Evolutionary conservation across 129 eudicot species (phyloP), one percentile per base, ranked within the genome.

Genomic region (Pittosporum tobira): DNA sequence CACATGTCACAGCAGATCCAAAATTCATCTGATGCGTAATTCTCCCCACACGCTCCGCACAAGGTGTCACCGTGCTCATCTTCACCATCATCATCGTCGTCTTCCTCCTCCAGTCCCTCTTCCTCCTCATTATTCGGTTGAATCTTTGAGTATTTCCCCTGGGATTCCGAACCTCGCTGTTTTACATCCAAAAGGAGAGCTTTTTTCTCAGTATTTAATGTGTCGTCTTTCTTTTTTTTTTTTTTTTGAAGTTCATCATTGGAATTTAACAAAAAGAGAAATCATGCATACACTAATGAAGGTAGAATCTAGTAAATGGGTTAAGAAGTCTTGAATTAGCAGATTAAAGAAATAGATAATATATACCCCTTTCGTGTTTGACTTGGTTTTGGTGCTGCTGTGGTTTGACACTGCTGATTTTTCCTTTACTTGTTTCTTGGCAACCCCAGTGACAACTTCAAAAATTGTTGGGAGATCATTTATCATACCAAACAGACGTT

Each of bases 1-100:
- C 94, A 85, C 27, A 70, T 48, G 59, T 85, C 88, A n/a, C 95
- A 85, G 26, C 87, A 81, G n/a, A 86, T 86, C 95, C 95, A 86
- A 61, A 86, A 86, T 28, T 86, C 91, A 36, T 82, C 84, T 6
- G 84, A 71, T 36, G 83, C 81, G 36, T 83, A 77, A 54, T 71
- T 74, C 27, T 79, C 84, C 3, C 82, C 95, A 37, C 93, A 79
- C 27, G 81, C 77, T 20, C 93, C 88, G 6, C 95, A 87, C 28
- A 76, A 49, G 5, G 94, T 81, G 40, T 88, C 94, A 14, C 88
- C 94, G 26, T 76, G 81, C 42, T 84, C 94, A 0, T 77, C 82
- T 0, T 83, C 95, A 4, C 81, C 88, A 0, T 84, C 94, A 0
- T 77, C 82, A 0, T 83, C 95, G 5, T 85, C 88, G 0, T 79